These are phyloP conservation scores for Fragaria ananassa DNA, from an alignment of 306 rosid genomes.

Conservation along the genomic window DNA sequence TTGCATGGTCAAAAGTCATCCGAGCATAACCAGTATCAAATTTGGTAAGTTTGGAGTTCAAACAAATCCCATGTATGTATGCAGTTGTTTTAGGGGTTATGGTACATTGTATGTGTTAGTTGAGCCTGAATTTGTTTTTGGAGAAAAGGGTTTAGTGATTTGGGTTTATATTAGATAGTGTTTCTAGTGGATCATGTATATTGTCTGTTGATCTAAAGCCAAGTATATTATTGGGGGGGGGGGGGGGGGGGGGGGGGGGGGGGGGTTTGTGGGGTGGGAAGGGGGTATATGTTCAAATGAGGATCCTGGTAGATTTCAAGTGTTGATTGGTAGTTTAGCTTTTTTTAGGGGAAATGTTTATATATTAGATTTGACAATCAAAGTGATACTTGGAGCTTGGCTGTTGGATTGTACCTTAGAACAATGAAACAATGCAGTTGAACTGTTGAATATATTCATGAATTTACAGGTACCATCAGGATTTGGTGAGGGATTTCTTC, in stretches of 20 bases:
- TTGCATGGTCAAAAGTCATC: neutral
- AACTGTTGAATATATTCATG: neutral
- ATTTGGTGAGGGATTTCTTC: slow-evolving; percentile 31
- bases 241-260: too few species aligned
- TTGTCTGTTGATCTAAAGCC: too few species aligned
- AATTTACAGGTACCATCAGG: slow-evolving; percentile 31
- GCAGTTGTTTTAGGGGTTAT: too few species aligned
- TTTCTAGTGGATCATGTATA: too few species aligned
- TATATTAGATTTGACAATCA: too few species aligned
- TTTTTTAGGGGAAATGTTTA: too few species aligned
- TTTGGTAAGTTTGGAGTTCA: slow-evolving; percentile 22
- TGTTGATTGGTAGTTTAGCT: too few species aligned
- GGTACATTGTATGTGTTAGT: neutral
- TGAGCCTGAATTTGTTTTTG: neutral
- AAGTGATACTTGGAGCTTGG: neutral
- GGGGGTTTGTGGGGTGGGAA: too few species aligned
- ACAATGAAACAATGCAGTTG: neutral
- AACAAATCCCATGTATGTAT: neutral
- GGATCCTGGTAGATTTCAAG: neutral
- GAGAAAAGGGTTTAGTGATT: neutral
- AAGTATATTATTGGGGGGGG: too few species aligned
- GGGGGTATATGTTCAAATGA: too few species aligned
- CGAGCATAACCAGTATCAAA: neutral
- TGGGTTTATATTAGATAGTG: neutral
- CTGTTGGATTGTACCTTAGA: neutral